Evolutionary conservation across 1,284 basidiomycete species (phyloP).

Genomic region (Stereum hirsutum): DNA sequence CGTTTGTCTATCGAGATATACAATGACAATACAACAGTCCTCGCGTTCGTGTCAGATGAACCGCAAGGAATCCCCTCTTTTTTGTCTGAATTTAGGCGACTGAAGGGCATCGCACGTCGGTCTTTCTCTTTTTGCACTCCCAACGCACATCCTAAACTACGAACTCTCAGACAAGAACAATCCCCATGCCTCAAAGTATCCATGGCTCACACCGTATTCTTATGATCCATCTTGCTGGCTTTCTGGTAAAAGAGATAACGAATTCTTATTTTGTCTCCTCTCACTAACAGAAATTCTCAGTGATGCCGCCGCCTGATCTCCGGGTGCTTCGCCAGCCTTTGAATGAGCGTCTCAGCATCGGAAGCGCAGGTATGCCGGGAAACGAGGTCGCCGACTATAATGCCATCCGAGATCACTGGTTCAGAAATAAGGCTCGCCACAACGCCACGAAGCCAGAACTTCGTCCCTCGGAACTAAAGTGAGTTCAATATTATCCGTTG

Average conservation of each 20-base stretch:
- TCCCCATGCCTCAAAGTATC: conserved; percentile 4
- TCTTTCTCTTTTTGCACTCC: not conserved
- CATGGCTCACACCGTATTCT: conserved; percentile 30
- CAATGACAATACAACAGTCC: not conserved
- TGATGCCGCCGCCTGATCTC: conserved; percentile 40
- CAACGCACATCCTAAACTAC: not conserved
- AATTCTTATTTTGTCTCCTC: not conserved
- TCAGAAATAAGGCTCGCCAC: conserved; percentile 23
- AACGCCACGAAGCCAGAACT: conserved; percentile 11
- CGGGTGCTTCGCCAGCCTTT: conserved; percentile 35
- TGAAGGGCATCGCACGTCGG: conserved; percentile 32
- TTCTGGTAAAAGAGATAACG: conserved; percentile 15
- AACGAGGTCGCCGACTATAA: conserved; percentile 51
- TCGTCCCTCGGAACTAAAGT: conserved; percentile 15
- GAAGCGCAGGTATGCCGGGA: conserved; percentile 50
- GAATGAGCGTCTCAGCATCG: conserved; percentile 41
- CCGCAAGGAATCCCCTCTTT: conserved; percentile 28
- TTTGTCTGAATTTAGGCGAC: conserved; percentile 38
- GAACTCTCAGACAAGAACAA: not conserved
- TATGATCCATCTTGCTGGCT: conserved; percentile 15
- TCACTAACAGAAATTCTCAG: conserved; percentile 11
- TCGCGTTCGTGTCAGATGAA: not conserved
- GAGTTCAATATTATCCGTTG: not conserved
- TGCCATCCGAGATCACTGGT: conserved; percentile 55
- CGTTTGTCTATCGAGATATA: not conserved